Conservation (phyloP, 176 grass and related monocot genomes). For the Bothriochloa decipiens region DNA sequence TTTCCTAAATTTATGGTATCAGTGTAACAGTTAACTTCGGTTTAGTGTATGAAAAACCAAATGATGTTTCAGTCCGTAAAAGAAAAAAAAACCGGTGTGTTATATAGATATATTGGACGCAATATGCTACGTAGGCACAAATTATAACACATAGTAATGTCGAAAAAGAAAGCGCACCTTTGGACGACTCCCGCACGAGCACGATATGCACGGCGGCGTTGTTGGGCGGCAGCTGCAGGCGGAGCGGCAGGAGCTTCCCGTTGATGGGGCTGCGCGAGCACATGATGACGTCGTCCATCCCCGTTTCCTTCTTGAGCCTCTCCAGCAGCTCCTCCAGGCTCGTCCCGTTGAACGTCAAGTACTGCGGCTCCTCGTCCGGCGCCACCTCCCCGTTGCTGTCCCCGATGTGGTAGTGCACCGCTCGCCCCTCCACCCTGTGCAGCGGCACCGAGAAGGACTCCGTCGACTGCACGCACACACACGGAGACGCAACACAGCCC, state of each 20-base stretch:
- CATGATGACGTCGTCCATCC: constrained; percentile 56
- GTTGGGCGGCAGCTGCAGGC: constrained; percentile 71
- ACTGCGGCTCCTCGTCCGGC: constrained; percentile 21
- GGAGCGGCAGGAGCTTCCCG: constrained; percentile 64
- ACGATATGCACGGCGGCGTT: constrained; percentile 69
- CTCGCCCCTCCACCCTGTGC: constrained; percentile 68
- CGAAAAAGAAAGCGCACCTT: constrained; percentile 32
- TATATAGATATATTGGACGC: too few relatives aligned
- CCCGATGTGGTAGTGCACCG: constrained; percentile 61
- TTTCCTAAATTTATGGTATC: too few relatives aligned
- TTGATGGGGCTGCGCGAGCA: constrained; percentile 64
- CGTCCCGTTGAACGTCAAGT: constrained; percentile 68
- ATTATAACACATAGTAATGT: too few relatives aligned
- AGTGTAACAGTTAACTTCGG: too few relatives aligned
- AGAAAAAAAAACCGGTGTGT: too few relatives aligned
- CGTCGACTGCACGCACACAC: constrained; percentile 14
- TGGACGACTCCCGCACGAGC: constrained; percentile 57
- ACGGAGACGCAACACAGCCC: too few relatives aligned
- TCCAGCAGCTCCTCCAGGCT: constrained; percentile 64
- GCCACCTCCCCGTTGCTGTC: constrained; percentile 56
- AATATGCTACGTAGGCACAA: too few relatives aligned
- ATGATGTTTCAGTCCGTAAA: too few relatives aligned
- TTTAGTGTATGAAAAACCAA: too few relatives aligned
- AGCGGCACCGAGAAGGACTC: constrained; percentile 48
- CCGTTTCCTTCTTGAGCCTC: constrained; percentile 57